These are phyloP conservation scores for Garcileccinum viscosum DNA, from an alignment of 1,284 basidiomycete genomes.

Conservation along the genomic window DNA sequence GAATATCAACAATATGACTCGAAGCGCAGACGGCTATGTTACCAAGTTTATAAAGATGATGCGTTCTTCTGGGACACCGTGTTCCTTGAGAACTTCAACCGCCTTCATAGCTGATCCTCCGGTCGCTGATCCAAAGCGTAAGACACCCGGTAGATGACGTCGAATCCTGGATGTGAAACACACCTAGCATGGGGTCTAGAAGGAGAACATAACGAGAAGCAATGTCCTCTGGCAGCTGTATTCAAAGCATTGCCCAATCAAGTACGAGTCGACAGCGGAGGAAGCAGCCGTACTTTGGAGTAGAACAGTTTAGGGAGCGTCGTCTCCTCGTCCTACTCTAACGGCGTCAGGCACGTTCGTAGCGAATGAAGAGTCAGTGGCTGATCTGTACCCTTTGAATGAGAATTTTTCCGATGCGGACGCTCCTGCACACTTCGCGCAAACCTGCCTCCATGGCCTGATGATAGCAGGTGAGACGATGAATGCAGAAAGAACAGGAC, in stretches of 20 bases:
- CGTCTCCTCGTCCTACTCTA: constrained; percentile 86
- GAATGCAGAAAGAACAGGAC: background rate
- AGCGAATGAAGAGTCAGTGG: background rate
- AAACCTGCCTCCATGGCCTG: constrained; percentile 95
- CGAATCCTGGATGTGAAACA: constrained; percentile 26
- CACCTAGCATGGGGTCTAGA: constrained; percentile 97
- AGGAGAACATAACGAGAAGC: constrained; percentile 86
- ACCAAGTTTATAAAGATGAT: constrained; percentile 98
- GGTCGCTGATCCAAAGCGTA: constrained; percentile 70
- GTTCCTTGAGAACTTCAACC: constrained; percentile 90
- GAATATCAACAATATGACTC: constrained; percentile 1
- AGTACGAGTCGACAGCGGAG: background rate
- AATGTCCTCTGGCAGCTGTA: constrained; percentile 75
- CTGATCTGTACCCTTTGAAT: constrained; percentile 80
- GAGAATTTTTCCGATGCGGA: constrained; percentile 91
- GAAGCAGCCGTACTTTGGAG: constrained; percentile 61
- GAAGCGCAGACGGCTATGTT: constrained; percentile 17
- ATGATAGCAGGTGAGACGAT: background rate
- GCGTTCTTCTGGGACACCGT: constrained; percentile 86
- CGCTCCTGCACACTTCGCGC: constrained; percentile 91
- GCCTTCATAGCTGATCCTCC: constrained; percentile 98
- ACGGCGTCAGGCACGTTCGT: constrained; percentile 5
- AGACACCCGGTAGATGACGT: background rate
- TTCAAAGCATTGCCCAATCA: background rate
- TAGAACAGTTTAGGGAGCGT: constrained; percentile 90